These are phyloP conservation scores for Globisporangium polare DNA, from an alignment of 352 stramenopile genomes.

Conservation along the genomic window DNA sequence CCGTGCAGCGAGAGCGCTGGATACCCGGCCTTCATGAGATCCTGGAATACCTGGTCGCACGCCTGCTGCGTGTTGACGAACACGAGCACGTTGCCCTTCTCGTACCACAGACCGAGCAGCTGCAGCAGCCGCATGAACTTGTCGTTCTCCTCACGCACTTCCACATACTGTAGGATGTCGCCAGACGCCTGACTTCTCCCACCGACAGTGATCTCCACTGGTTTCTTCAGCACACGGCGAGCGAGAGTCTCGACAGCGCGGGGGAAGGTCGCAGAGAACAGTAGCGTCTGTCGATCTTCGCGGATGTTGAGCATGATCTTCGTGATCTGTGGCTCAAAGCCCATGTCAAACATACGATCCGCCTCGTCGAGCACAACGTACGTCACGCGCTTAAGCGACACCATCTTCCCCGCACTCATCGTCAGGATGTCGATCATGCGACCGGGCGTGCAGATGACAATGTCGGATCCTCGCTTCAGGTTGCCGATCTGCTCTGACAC, in stretches of 20 bases:
- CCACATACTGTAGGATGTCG: slow-evolving; percentile 97
- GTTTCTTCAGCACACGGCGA: slow-evolving; percentile 90
- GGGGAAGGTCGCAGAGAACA: slow-evolving; percentile 99
- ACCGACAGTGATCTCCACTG: slow-evolving; percentile 97
- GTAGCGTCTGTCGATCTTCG: slow-evolving; percentile 88
- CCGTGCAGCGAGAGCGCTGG: slow-evolving; percentile 95
- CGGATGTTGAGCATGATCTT: slow-evolving; percentile 95
- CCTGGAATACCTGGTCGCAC: slow-evolving; percentile 96
- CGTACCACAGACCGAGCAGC: slow-evolving; percentile 94
- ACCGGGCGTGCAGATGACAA: slow-evolving; percentile 98
- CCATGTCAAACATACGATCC: slow-evolving; percentile 99
- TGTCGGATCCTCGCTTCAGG: slow-evolving; percentile 96
- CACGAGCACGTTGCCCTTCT: slow-evolving; percentile 97
- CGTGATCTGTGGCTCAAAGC: slow-evolving; percentile 99
- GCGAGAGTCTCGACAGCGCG: slow-evolving; percentile 89
- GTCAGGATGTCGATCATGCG: slow-evolving; percentile 99
- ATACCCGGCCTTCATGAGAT: slow-evolving; percentile 96
- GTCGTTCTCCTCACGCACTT: slow-evolving; percentile 98
- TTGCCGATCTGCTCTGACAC: slow-evolving; percentile 99
- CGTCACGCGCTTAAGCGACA: slow-evolving; percentile 95
- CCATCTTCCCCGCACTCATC: slow-evolving; percentile 96
- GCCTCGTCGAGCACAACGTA: slow-evolving; percentile 99
- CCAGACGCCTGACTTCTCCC: slow-evolving; percentile 94
- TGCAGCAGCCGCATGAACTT: slow-evolving; percentile 99
- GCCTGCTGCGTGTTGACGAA: slow-evolving; percentile 99